Conservation (phyloP, 371 early-diverging fungal species). For the Rhizomucor miehei region DNA sequence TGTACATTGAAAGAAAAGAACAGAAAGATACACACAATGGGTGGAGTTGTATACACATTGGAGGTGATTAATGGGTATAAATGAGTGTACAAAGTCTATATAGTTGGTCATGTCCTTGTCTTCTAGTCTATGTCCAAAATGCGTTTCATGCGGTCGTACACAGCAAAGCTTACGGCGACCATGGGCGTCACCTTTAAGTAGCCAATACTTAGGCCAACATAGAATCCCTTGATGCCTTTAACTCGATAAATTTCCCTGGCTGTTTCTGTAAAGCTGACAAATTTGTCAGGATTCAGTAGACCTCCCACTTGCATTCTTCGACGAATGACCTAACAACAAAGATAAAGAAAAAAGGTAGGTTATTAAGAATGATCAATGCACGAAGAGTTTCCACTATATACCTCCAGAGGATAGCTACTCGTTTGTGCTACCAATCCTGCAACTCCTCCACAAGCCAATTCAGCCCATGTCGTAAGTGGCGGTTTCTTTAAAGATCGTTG, state of each 20-base stretch:
- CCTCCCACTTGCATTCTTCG: slow-evolving; percentile 91
- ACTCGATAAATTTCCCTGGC: slow-evolving; percentile 59
- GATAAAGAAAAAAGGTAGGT: background rate
- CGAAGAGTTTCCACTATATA: slow-evolving; percentile 4
- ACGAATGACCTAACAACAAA: slow-evolving; percentile 46
- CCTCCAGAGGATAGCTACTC: slow-evolving; percentile 88
- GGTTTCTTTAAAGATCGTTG: slow-evolving; percentile 24
- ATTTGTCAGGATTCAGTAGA: slow-evolving; percentile 47
- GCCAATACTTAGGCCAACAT: slow-evolving; percentile 96
- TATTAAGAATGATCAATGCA: background rate
- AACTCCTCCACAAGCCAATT: slow-evolving; percentile 79
- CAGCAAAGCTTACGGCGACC: slow-evolving; percentile 85
- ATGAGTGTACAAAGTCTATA: too few species aligned
- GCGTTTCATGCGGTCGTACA: slow-evolving; percentile 78
- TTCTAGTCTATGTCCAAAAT: slow-evolving; percentile 49
- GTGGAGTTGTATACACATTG: too few species aligned
- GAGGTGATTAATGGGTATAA: too few species aligned
- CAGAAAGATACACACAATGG: too few species aligned
- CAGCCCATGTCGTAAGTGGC: slow-evolving; percentile 69
- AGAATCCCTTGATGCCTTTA: slow-evolving; percentile 85
- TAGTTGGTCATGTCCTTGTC: too few species aligned
- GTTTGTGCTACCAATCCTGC: slow-evolving; percentile 90
- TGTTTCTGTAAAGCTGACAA: slow-evolving; percentile 59
- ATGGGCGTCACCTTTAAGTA: slow-evolving; percentile 94
- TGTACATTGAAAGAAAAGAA: too few species aligned